Evolutionary conservation across 768 basidiomycete genomes (phyloP).

Genomic region (Leccinellum rugosiceps): DNA sequence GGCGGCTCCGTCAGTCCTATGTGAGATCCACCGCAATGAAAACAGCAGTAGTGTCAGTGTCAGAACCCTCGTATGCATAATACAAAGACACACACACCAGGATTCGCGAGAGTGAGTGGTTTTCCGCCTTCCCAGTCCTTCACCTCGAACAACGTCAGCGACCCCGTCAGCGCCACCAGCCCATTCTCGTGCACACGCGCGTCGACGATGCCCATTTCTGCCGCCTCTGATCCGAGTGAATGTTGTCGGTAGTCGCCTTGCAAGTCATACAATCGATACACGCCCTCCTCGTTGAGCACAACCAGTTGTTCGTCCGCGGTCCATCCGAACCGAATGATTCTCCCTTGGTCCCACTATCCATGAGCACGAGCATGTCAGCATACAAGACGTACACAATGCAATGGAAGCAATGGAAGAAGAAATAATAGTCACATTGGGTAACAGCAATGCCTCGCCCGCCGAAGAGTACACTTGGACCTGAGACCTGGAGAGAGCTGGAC

Average conservation of each 20-base stretch:
- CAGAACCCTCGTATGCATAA: constrained; percentile 4
- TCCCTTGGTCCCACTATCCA: constrained; percentile 84
- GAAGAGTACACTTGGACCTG: constrained; percentile 88
- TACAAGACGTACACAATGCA: background rate
- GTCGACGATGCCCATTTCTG: constrained; percentile 79
- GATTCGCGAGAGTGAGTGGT: constrained; percentile 67
- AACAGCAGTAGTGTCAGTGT: background rate
- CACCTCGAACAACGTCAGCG: constrained; percentile 76
- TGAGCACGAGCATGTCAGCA: constrained; percentile 12
- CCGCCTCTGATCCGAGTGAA: constrained; percentile 79
- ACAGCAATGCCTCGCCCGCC: constrained; percentile 67
- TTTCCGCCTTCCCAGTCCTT: constrained; percentile 84
- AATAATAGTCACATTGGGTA: constrained; percentile 65
- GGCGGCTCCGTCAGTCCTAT: constrained; percentile 77
- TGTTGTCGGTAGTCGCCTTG: constrained; percentile 84
- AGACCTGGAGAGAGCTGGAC: constrained; percentile 60
- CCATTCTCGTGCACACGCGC: constrained; percentile 86
- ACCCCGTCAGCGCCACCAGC: constrained; percentile 78
- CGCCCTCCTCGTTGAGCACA: constrained; percentile 88
- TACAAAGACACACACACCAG: constrained; percentile 53
- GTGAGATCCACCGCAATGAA: background rate
- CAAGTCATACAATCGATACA: constrained; percentile 85
- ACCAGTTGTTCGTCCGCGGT: constrained; percentile 77
- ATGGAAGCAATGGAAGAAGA: background rate
- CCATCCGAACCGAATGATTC: constrained; percentile 82